These are phyloP conservation scores for Furcasterigmium furcatum DNA, from an alignment of 2,329 filamentous ascomycete species.

Conservation along the genomic window DNA sequence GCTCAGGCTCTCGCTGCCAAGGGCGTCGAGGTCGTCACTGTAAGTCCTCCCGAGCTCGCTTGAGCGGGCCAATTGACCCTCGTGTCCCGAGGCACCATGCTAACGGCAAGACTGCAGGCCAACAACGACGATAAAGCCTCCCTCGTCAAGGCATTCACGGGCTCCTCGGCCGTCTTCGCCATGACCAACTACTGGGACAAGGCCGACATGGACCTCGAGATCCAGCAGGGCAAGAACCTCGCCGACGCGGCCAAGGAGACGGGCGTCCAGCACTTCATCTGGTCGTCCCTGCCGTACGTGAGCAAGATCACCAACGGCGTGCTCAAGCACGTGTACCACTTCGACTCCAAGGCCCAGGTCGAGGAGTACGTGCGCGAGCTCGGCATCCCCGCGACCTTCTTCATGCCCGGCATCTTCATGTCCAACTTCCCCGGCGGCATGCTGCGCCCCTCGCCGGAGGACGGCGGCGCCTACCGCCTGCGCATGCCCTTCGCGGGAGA, in stretches of 20 bases:
- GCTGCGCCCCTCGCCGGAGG: slow-evolving; percentile 21
- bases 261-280: slow-evolving; percentile 39
- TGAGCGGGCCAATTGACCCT: neutral
- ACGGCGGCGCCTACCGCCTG: slow-evolving; percentile 26
- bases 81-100: neutral
- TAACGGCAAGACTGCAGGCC: slow-evolving; percentile 28
- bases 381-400: slow-evolving; percentile 45
- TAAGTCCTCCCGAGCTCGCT: slow-evolving; percentile 18
- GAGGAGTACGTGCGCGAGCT: slow-evolving; percentile 49
- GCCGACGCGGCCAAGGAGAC: slow-evolving; percentile 41
- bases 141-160: slow-evolving; percentile 38
- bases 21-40: slow-evolving; percentile 47
- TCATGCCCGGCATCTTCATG: slow-evolving; percentile 53
- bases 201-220: slow-evolving; percentile 32
- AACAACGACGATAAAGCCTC: slow-evolving; percentile 44
- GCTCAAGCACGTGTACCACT: slow-evolving; percentile 42
- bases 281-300: slow-evolving; percentile 37
- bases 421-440: slow-evolving; percentile 36
- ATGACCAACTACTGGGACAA: slow-evolving; percentile 51
- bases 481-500: slow-evolving; percentile 23
- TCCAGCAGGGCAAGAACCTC: slow-evolving; percentile 43
- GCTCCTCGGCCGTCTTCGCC: slow-evolving; percentile 45
- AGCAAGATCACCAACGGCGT: slow-evolving; percentile 33
- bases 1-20: slow-evolving; percentile 38
- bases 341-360: slow-evolving; percentile 54